Evolutionary conservation across 805 yeast genomes (phyloP), one percentile per base, ranked within the genome.

Genomic region (Candida methanosorbosa): DNA sequence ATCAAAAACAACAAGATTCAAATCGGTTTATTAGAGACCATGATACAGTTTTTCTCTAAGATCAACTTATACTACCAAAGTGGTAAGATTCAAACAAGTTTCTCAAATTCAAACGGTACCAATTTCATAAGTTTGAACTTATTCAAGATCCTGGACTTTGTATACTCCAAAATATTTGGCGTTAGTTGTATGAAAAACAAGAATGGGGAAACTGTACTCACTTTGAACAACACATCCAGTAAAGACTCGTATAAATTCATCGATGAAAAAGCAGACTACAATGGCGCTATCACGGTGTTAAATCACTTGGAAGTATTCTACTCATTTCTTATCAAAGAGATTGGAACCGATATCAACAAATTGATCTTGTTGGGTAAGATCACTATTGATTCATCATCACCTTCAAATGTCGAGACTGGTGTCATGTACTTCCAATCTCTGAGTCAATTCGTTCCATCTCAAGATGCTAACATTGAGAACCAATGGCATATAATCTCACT

Each of bases 271-370:
- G 30, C 47, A 1, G 13, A 34, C 22, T 32, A 48, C 30, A 40
- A 42, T 31, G 44, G 36, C 24, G 56, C 56, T 1, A 33, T 43
- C 2, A 38, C 43, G 14, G 37, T 46, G 3, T 36, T 53, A 18
- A 48, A 44, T 32, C 60, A 57, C 20, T 31, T 59, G n/a, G 51
- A 51, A 9, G 29, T 43, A 9, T 36, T 59, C n/a, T 59, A 52
- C 35, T 27, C 37, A 13, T 53, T 54, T 18, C 33, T 57, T 16
- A 38, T 56, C 14, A 42, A 43, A 14, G 60, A 58, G 34, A 36
- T 57, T 1, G 62, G 50, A 26, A 52, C 59, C 19, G 64, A 60
- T 34, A 41, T 47, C 28, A 59, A 60, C 27, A 50, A 54, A 35
- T 40, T 58, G 30, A 58, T 58, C n/a, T 35, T 52, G 30, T 32